Percentiles rank a stretch among this genome's conserved stretches.
These are phyloP conservation scores for Ophiostoma piceae DNA, from an alignment of 2,329 filamentous ascomycete species.

Conservation along the genomic window DNA sequence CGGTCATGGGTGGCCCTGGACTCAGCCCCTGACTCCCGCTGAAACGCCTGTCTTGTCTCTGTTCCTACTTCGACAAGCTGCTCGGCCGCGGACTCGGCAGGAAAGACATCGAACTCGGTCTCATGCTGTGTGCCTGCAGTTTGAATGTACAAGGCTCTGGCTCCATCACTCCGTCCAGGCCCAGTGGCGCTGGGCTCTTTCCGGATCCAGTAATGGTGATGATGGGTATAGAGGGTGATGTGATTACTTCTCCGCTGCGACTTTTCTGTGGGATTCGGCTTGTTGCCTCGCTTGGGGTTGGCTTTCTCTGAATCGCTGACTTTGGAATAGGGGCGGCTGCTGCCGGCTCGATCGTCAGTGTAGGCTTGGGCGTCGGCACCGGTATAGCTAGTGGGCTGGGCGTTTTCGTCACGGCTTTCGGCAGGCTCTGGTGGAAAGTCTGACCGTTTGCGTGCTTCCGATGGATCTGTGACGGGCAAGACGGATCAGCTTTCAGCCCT, in stretches of 20 bases:
- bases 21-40: constrained; percentile 29
- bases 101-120: constrained; percentile 28
- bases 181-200: constrained; percentile 27
- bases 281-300: background rate
- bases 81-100: constrained; percentile 31
- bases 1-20: constrained; percentile 29
- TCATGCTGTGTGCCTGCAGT: constrained; percentile 21
- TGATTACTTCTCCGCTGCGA: background rate
- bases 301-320: background rate
- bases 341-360: background rate
- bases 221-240: constrained; percentile 53
- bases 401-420: too few species aligned
- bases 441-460: background rate
- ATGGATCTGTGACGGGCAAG: background rate
- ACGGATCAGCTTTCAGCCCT: background rate
- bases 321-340: background rate
- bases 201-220: constrained; percentile 57
- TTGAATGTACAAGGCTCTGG: constrained; percentile 21
- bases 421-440: background rate
- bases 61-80: constrained; percentile 28
- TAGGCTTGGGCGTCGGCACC: background rate
- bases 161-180: constrained; percentile 24
- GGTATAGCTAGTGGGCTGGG: background rate
- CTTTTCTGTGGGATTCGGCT: background rate
- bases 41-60: background rate